Base-by-base conservation (phyloP, 352 stramenopile genomes). In the Aphanomyces astaci region DNA sequence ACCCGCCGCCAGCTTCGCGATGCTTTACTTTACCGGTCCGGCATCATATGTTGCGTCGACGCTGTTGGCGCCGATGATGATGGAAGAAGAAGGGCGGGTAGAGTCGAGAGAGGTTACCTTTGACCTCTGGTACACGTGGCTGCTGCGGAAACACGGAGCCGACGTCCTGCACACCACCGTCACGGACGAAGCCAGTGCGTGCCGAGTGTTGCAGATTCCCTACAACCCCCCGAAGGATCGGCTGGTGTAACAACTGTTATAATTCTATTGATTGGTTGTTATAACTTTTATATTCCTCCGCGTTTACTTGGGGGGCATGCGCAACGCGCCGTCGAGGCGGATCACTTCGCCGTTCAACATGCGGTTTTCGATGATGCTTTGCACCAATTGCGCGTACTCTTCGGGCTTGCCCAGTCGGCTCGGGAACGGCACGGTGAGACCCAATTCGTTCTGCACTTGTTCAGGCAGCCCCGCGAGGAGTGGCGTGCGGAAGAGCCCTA, bases 291-390 rank as follows among this genome's bases (percentile, higher is more conserved):
- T n/a, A n/a, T n/a, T n/a, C n/a, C n/a, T n/a, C n/a, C n/a, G n/a
- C 39, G 51, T 32, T 73, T 90, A 95, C 73, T 94, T 95, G 32
- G 88, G 88, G 22, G 85, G 88, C 96, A 99, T 99, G 57, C 97
- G 87, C 24, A 99, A 76, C 9, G 91, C 96, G 32, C 97, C 97
- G 76, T 99, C 97, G 27, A 99, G 81, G 43, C 97, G 89, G 75
- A 99, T 99, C 1, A 94, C 90, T 78, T 99, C 96, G 59, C 97
- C 97, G 74, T 99, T 99, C 48, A 99, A 79, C 91, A 99, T 98
- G 66, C 89, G 90, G 84, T 99, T 99, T 65, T 96, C 85, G 63
- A 99, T 89, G 73, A 99, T 98, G 25, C 81, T 73, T 62, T 96
- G 88, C 55, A 97, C 96, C 33, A 99, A 79, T 65, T 97, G 83